These are phyloP conservation scores for Lipomyces yarrowii DNA, from an alignment of 1,139 yeast species.

Conservation along the genomic window DNA sequence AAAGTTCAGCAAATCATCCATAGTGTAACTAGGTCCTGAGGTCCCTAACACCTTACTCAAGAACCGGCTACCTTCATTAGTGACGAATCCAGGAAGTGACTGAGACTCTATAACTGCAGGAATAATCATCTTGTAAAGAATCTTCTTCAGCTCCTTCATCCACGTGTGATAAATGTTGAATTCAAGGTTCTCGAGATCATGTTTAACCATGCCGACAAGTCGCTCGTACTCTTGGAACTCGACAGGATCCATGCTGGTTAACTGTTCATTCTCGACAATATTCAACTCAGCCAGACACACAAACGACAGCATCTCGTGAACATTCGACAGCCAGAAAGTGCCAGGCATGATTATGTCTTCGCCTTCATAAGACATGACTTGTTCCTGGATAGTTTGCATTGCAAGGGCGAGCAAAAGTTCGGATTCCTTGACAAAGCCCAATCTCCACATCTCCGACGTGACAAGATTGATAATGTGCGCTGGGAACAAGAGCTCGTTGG, in stretches of 20 bases:
- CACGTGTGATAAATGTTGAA: slow-evolving; percentile 95
- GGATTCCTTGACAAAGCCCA: slow-evolving; percentile 89
- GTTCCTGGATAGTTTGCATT: slow-evolving; percentile 79
- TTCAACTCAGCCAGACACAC: slow-evolving; percentile 92
- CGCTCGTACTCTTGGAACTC: slow-evolving; percentile 91
- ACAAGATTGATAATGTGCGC: slow-evolving; percentile 92
- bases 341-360: slow-evolving; percentile 90
- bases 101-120: slow-evolving; percentile 94
- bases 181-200: slow-evolving; percentile 89
- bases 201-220: slow-evolving; percentile 87
- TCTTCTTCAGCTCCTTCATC: slow-evolving; percentile 95
- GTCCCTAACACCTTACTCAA: slow-evolving; percentile 73
- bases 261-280: slow-evolving; percentile 75
- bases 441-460: slow-evolving; percentile 97
- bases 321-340: slow-evolving; percentile 97
- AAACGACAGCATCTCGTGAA: slow-evolving; percentile 93
- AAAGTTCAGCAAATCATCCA: slow-evolving; percentile 92
- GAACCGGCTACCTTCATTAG: slow-evolving; percentile 84
- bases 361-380: slow-evolving; percentile 55
- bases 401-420: slow-evolving; percentile 92
- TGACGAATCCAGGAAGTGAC: slow-evolving; percentile 93
- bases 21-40: slow-evolving; percentile 67
- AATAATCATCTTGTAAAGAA: slow-evolving; percentile 86
- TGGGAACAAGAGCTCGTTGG: slow-evolving; percentile 91
- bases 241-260: slow-evolving; percentile 80